Evolutionary conservation across 129 eudicot species (phyloP), one percentile per base, ranked within the genome.

Genomic region (Tagetes patula): DNA sequence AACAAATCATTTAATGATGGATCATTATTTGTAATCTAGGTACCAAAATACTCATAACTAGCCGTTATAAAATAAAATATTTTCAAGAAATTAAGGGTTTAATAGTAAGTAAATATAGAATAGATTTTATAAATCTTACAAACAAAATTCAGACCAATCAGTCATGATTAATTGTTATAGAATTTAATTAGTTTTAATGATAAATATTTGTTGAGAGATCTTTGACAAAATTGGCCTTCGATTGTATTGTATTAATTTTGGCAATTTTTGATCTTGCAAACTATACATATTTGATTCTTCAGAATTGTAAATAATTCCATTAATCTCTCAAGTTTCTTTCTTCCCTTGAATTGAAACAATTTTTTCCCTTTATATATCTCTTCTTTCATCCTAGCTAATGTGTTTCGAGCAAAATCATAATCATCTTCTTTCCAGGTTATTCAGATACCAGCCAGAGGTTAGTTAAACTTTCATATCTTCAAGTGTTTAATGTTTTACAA

Each of bases 361-460:
- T 36, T 20, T 20, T 20, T 20, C 59, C 61, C 38, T 53, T 39
- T 63, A 71, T 40, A 14, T 33, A 33, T 48, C 13, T 53, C 31
- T 32, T 63, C 54, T 14, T 31, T 10, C 27, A 20, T 20, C 27
- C 27, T 20, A 20, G 27, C 27, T 65, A 36, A 8, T 47, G n/a
- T 43, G 48, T 43, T 43, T 43, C 48, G 6, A 41, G 47, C 52
- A 36, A 33, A 1, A n/a, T 30, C 77, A 36, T 52, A 63, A 64
- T 42, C 73, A 43, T 54, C 73, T 42, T 54, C 52, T 0, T 53
- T 47, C 78, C 74, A 65, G 74, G 52, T 65, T 79, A 10, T 72
- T 55, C 82, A 78, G 73, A 78, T 71, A 12, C 33, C 50, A 20
- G 27, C 27, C 27, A 39, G 14, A 79, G 82, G 82, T 72, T 67